phyloP scores from a whole-genome alignment of 176 grass and related monocot species.

The Aegilops speltoides region DNA sequence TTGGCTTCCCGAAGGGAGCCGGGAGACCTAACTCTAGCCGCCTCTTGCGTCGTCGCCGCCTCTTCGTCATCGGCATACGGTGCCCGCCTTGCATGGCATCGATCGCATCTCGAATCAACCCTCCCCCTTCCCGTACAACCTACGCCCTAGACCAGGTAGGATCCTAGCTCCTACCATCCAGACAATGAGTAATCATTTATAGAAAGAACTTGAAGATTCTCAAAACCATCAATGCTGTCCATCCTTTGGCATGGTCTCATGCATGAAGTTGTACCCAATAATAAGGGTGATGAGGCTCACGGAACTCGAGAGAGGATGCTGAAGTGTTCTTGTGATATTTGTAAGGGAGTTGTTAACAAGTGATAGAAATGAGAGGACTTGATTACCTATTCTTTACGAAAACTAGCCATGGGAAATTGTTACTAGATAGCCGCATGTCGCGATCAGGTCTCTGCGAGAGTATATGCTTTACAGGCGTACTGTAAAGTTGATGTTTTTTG shows the following conservation, averaged over 20 bases:
- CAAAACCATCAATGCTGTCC: not conserved
- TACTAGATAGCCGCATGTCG: not conserved
- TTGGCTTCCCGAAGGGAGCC: too few species aligned
- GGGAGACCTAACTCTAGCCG: too few species aligned
- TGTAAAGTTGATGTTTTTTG: too few species aligned
- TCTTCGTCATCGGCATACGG: too few species aligned
- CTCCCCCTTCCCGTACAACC: too few species aligned
- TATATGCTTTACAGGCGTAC: too few species aligned
- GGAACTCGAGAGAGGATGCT: too few species aligned
- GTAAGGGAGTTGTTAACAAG: too few species aligned
- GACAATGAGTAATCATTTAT: not conserved
- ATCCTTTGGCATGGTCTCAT: not conserved
- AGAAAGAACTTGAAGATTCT: not conserved
- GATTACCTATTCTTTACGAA: not conserved
- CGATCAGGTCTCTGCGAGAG: not conserved
- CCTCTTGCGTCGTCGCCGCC: too few species aligned
- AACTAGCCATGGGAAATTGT: not conserved
- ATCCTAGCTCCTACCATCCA: too few species aligned
- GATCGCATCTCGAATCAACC: fast-evolving
- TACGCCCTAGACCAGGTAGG: too few species aligned
- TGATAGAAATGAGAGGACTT: not conserved
- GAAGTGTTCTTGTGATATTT: too few species aligned
- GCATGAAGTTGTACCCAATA: not conserved
- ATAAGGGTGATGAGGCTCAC: not conserved
- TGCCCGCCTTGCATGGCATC: not conserved